phyloP scores from a whole-genome alignment of 306 rosid species.

The Comarum palustre region DNA sequence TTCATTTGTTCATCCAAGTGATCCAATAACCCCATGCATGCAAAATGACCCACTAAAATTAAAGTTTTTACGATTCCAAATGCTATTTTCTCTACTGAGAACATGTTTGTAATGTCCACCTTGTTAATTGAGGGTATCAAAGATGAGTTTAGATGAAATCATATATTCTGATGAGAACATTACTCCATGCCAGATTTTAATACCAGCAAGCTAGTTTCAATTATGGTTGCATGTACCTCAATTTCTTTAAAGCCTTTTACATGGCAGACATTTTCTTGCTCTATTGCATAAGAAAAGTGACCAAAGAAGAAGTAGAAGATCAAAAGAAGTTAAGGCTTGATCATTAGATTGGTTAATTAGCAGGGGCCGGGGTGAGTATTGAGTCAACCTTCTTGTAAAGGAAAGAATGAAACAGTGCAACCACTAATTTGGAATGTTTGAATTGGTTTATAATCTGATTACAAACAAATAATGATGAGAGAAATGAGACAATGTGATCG shows the following conservation, averaged over 20 bases:
- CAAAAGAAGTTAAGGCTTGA: not conserved
- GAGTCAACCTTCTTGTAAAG: not conserved
- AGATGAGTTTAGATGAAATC: not conserved
- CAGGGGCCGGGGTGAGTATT: no score
- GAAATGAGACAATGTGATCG: not conserved
- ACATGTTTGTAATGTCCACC: not conserved
- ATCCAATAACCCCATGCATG: slow-evolving; percentile 24
- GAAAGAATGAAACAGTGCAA: not conserved
- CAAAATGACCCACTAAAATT: not conserved
- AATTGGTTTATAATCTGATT: not conserved
- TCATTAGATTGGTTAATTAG: not conserved
- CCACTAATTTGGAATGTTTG: not conserved
- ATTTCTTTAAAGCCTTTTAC: not conserved
- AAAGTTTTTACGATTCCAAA: not conserved
- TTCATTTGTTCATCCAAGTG: not conserved
- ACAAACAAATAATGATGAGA: not conserved
- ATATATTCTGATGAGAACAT: not conserved
- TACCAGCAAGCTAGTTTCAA: not conserved
- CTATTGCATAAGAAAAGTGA: not conserved
- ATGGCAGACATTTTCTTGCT: not conserved
- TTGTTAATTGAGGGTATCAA: not conserved
- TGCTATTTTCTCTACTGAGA: not conserved
- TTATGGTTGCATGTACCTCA: not conserved
- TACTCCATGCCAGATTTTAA: not conserved
- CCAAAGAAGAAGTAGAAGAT: not conserved